Base-by-base conservation (phyloP, 305 asterid species). In the Fraxinus platypoda region DNA sequence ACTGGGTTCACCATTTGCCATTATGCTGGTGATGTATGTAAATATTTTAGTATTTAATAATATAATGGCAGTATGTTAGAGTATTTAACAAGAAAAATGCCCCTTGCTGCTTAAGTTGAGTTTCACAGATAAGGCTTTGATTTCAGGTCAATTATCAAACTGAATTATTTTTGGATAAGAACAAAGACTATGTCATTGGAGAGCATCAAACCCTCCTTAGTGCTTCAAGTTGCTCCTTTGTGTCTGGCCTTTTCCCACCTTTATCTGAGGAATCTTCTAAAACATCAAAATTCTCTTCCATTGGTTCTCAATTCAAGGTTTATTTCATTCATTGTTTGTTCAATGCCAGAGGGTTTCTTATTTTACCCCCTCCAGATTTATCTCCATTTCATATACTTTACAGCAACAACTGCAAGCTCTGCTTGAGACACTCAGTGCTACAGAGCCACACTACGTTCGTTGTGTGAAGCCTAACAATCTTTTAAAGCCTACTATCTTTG, bases 21-120 rank as follows among this genome's bases (percentile, higher is more conserved):
- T 88, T 95, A 95, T 64, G 99, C 99, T 84, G 99, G 99, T 86
- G 99, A 95, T 85, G 99, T 95, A 94, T 87, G 97, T 62, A 83
- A 76, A 78, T 74, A 77, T 37, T 81, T 15, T 77, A 25, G 25
- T 80, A 57, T 74, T 84, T 79, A 79, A 21, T 49, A 72, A 43
- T 31, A 74, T 59, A 34, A 74, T 77, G 54, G 23, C 62, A 12
- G 7, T 72, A 73, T 78, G 72, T 83, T 78, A 21, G 23, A 76
- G 76, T 77, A 28, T 54, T 73, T 74, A 21, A 68, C 82, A 25
- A 26, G 35, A 37, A 33, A 75, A 79, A 3, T 43, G 33, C 35
- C 49, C 38, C 57, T 74, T 64, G 73, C 87, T 82, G 78, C 82
- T 81, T 54, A 79, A 25, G 74, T 21, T 80, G 46, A 82, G 77